A percentile compares a stretch with the other conserved stretches of the same genome.
Evolutionary conservation across 2,329 filamentous ascomycete species (phyloP).

Genomic region (Alternaria sp.): DNA sequence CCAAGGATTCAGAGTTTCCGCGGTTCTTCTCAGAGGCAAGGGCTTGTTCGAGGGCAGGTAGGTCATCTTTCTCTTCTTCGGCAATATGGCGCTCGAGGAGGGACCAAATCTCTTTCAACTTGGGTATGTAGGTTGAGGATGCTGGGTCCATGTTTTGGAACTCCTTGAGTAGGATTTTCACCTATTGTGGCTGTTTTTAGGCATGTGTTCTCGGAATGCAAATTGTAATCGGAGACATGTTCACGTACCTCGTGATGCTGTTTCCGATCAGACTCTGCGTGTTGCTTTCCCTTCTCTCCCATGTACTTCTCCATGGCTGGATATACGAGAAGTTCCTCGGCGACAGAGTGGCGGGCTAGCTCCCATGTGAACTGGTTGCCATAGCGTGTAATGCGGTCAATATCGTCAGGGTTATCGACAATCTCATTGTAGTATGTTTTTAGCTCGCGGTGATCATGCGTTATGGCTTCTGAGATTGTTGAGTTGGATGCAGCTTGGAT

Average conservation of each 20-base stretch:
- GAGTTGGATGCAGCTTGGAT: constrained; percentile 6
- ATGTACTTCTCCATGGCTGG: constrained; percentile 51
- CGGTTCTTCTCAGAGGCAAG: constrained; percentile 21
- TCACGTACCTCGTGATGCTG: constrained; percentile 44
- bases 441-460: constrained; percentile 54
- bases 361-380: constrained; percentile 65
- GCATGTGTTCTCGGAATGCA: not conserved
- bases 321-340: constrained; percentile 58
- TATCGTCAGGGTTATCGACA: constrained; percentile 47
- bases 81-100: constrained; percentile 41
- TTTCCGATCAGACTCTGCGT: constrained; percentile 45
- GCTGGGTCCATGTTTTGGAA: constrained; percentile 41
- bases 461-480: constrained; percentile 42
- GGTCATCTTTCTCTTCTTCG: constrained; percentile 43
- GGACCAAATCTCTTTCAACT: constrained; percentile 36
- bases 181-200: constrained; percentile 18
- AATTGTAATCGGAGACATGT: too few relatives aligned
- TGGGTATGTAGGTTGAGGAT: constrained; percentile 33
- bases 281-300: constrained; percentile 38
- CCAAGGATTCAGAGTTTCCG: constrained; percentile 38
- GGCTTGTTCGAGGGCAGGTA: constrained; percentile 40
- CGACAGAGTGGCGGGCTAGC: constrained; percentile 61
- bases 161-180: constrained; percentile 43
- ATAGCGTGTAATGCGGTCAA: constrained; percentile 56
- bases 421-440: constrained; percentile 57